Percentiles rank a stretch among this genome's conserved stretches.
These are phyloP conservation scores for Rhododendron mucronatum DNA, from an alignment of 148 eudicot species.

Conservation along the genomic window DNA sequence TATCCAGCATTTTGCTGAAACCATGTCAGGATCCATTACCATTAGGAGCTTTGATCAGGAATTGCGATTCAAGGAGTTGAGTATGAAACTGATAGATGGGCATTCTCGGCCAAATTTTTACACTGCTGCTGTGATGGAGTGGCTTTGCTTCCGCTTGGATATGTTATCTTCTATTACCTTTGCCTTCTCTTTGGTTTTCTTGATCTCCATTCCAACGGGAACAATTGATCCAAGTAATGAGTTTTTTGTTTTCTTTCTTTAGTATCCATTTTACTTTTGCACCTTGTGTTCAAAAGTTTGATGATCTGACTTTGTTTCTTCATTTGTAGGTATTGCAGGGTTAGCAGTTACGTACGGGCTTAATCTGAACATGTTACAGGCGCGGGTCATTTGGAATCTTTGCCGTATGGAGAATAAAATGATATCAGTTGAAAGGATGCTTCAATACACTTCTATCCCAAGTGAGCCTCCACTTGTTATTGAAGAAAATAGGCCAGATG, in stretches of 20 bases:
- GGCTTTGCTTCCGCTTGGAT: conserved; percentile 59
- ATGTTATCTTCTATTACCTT: conserved; percentile 46
- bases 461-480: too few relatives aligned
- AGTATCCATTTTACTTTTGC: neutral
- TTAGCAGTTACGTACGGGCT: too few relatives aligned
- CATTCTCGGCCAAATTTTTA: conserved; percentile 42
- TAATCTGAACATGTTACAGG: too few relatives aligned
- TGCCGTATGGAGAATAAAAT: too few relatives aligned
- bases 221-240: conserved; percentile 43
- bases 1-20: conserved; percentile 59
- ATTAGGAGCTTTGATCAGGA: conserved; percentile 60
- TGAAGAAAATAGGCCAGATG: too few relatives aligned
- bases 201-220: conserved; percentile 47
- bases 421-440: too few relatives aligned
- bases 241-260: neutral
- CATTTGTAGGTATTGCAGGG: too few relatives aligned
- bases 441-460: too few relatives aligned
- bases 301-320: neutral
- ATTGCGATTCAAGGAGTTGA: conserved; percentile 30
- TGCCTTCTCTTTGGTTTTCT: conserved; percentile 42
- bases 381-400: too few relatives aligned
- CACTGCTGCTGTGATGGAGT: conserved; percentile 39
- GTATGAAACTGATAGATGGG: conserved; percentile 30
- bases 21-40: conserved; percentile 50
- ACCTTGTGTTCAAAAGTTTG: neutral